Evolutionary conservation across 805 yeast species (phyloP).

Genomic region (Yarrowia deformans): DNA sequence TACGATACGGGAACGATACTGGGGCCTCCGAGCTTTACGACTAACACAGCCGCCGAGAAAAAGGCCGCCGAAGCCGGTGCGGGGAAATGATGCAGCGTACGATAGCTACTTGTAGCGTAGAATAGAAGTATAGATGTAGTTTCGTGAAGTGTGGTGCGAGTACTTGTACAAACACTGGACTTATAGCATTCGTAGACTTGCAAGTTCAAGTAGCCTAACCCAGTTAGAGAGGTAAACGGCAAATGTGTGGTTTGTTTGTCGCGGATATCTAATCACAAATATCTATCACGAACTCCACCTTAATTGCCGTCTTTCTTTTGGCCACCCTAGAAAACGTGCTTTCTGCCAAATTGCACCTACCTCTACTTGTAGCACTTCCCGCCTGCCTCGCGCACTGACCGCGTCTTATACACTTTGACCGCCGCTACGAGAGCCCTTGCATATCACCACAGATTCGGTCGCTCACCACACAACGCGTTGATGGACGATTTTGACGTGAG

Average conservation of each 20-base stretch:
- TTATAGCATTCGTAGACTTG: background rate
- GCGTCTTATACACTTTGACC: background rate
- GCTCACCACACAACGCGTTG: background rate
- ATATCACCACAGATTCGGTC: background rate
- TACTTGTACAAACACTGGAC: background rate
- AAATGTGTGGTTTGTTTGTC: background rate
- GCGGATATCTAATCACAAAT: too few relatives aligned
- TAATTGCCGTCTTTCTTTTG: background rate
- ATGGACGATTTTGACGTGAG: slow-evolving; percentile 34
- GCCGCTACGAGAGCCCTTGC: background rate
- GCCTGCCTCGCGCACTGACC: background rate
- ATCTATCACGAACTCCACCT: background rate
- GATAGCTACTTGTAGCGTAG: slow-evolving; percentile 22
- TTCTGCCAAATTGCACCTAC: background rate
- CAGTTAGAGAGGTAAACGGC: background rate
- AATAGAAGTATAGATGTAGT: slow-evolving; percentile 20
- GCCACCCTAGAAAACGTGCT: background rate
- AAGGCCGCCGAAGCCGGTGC: slow-evolving; percentile 39
- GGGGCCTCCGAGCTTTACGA: background rate
- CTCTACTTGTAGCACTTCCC: background rate
- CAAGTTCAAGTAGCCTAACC: too few relatives aligned
- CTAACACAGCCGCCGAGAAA: slow-evolving; percentile 40
- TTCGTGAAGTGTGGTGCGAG: background rate
- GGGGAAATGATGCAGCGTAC: slow-evolving; percentile 32
- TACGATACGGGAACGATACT: slow-evolving; percentile 2